Evolutionary conservation across 345 rosid species (phyloP).

Genomic region (Ceriops decandra): DNA sequence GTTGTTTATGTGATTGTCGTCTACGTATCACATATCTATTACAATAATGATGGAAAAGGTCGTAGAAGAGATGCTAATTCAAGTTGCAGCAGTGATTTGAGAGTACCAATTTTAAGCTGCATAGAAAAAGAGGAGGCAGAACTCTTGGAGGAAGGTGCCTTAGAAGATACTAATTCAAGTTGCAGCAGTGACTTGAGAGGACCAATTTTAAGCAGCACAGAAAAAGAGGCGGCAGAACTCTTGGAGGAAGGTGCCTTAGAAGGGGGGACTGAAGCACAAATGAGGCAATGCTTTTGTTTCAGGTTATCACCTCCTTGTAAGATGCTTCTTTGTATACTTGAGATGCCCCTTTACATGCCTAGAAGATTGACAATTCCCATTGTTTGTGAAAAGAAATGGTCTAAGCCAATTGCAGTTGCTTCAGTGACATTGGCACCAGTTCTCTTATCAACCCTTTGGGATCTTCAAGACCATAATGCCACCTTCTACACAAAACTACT

Average conservation of each 20-base stretch:
- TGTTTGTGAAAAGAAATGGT: constrained; percentile 63
- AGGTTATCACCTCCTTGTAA: constrained; percentile 27
- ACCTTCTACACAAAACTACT: constrained; percentile 22
- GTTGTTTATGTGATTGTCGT: constrained; percentile 54
- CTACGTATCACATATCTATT: constrained; percentile 33
- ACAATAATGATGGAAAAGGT: constrained; percentile 12
- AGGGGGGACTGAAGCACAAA: constrained; percentile 15
- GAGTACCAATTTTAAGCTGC: constrained; percentile 35
- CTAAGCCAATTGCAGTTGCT: constrained; percentile 57
- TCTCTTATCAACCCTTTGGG: constrained; percentile 53
- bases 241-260: constrained; percentile 31
- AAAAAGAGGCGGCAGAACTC: constrained; percentile 31
- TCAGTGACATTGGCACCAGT: constrained; percentile 74
- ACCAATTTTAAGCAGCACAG: constrained; percentile 36
- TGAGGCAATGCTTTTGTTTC: constrained; percentile 22
- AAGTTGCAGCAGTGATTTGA: constrained; percentile 26
- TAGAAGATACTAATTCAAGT: constrained; percentile 27
- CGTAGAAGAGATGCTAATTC: constrained; percentile 15
- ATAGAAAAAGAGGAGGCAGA: constrained; percentile 32
- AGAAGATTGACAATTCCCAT: constrained; percentile 85
- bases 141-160: constrained; percentile 24
- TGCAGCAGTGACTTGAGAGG: constrained; percentile 24
- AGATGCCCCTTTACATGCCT: constrained; percentile 68
- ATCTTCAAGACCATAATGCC: constrained; percentile 26
- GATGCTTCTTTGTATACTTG: constrained; percentile 34